These are phyloP conservation scores for Fraxinus platypoda DNA, from an alignment of 305 asterid species.

Conservation along the genomic window DNA sequence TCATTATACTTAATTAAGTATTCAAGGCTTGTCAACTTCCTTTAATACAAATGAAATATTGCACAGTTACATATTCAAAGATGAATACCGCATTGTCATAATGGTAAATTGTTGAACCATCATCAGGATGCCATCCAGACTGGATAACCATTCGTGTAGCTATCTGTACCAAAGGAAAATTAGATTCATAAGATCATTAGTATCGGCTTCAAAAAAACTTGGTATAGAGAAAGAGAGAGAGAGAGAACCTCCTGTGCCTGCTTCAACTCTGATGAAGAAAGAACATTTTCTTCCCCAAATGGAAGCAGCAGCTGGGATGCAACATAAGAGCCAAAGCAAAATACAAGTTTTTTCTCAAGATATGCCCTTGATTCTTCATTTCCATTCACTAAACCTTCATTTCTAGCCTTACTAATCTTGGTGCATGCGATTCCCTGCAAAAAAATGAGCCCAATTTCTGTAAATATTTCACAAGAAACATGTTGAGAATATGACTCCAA, in stretches of 20 bases:
- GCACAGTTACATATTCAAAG: conserved; percentile 8
- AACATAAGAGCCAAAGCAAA: conserved; percentile 88
- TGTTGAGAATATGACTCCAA: background rate
- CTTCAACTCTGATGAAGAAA: conserved; percentile 76
- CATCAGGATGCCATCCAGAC: conserved; percentile 92
- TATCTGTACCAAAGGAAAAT: conserved; percentile 55
- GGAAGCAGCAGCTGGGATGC: conserved; percentile 92
- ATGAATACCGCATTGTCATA: conserved; percentile 77
- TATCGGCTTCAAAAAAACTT: background rate
- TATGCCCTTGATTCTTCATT: conserved; percentile 89
- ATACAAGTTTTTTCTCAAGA: conserved; percentile 90
- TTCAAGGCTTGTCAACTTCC: background rate
- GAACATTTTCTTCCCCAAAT: conserved; percentile 91
- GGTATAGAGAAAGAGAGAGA: conserved; percentile 10
- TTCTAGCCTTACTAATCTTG: conserved; percentile 75
- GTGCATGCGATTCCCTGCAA: conserved; percentile 96
- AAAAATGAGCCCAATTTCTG: conserved; percentile 19
- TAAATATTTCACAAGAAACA: conserved; percentile 2
- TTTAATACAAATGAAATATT: background rate
- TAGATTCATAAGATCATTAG: conserved; percentile 18
- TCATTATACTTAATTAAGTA: background rate
- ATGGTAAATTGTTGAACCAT: conserved; percentile 79
- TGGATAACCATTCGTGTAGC: conserved; percentile 95
- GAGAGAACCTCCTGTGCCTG: conserved; percentile 86
- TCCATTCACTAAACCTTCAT: conserved; percentile 59